phyloP scores from a whole-genome alignment of 805 yeast species.

The Candida silvatica region DNA sequence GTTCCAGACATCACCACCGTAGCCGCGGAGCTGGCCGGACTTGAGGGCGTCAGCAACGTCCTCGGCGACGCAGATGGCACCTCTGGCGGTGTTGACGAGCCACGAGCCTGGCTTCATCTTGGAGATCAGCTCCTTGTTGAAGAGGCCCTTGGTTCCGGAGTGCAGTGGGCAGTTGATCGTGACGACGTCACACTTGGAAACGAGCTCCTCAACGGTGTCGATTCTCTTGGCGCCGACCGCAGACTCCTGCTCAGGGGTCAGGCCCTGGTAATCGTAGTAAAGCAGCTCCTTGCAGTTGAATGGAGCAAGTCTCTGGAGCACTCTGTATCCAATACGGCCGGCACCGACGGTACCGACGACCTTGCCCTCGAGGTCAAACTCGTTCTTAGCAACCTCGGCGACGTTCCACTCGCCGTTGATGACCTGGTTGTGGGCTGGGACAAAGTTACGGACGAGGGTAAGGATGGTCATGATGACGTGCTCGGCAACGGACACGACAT shows the following conservation, averaged over 20 bases:
- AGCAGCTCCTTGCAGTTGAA: constrained; percentile 66
- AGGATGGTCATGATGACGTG: constrained; percentile 71
- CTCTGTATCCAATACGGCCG: constrained; percentile 85
- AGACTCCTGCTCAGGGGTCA: constrained; percentile 55
- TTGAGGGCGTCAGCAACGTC: constrained; percentile 49
- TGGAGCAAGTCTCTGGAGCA: constrained; percentile 61
- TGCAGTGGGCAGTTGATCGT: constrained; percentile 75
- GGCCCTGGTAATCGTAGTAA: constrained; percentile 61
- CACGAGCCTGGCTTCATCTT: constrained; percentile 77
- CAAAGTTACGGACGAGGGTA: constrained; percentile 50
- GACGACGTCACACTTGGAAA: constrained; percentile 56
- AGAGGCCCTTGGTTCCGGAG: constrained; percentile 55
- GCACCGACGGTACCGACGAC: constrained; percentile 75
- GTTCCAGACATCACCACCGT: constrained; percentile 74
- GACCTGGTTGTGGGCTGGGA: constrained; percentile 45
- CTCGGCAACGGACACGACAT: constrained; percentile 75
- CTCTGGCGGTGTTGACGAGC: constrained; percentile 83
- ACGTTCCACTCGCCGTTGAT: constrained; percentile 59
- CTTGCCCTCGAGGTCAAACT: constrained; percentile 69
- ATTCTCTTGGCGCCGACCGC: constrained; percentile 62
- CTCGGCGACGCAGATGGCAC: constrained; percentile 67
- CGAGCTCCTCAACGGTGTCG: constrained; percentile 51
- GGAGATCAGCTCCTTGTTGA: constrained; percentile 49
- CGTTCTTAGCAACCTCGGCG: constrained; percentile 37
- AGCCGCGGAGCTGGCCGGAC: constrained; percentile 57